Evolutionary conservation across 371 early-diverging fungal genomes (phyloP).

Genomic region (Saksenaea oblongispora): DNA sequence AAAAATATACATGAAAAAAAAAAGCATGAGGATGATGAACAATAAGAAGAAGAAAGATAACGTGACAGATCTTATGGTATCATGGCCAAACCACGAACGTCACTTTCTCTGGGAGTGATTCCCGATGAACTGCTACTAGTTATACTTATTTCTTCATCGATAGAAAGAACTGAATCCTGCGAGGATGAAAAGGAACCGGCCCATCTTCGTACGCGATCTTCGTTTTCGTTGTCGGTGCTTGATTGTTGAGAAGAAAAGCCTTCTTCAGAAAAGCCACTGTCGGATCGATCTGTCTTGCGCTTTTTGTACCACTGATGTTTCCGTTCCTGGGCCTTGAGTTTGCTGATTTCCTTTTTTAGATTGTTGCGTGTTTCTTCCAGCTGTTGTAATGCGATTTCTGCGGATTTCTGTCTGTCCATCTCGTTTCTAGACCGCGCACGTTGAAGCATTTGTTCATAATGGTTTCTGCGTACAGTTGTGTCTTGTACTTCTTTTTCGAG

Average conservation of each 20-base stretch:
- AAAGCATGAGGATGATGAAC: not conserved
- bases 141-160: constrained; percentile 3
- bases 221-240: constrained; percentile 11
- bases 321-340: constrained; percentile 59
- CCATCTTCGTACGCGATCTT: constrained; percentile 4
- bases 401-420: constrained; percentile 18
- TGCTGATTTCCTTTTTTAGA: constrained; percentile 45
- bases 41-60: not conserved
- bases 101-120: constrained; percentile 26
- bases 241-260: constrained; percentile 17
- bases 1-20: not conserved
- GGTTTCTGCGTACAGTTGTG: constrained; percentile 32
- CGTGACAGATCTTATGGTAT: not conserved
- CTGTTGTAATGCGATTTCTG: constrained; percentile 20
- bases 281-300: constrained; percentile 38
- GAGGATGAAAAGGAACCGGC: not conserved
- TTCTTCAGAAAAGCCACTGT: constrained; percentile 10
- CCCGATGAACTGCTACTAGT: constrained; percentile 5
- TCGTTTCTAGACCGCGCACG: constrained; percentile 8
- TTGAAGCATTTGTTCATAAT: constrained; percentile 24
- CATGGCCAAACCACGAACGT: constrained; percentile 17
- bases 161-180: not conserved
- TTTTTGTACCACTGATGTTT: constrained; percentile 69
- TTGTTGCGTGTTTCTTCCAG: constrained; percentile 14
- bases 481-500: constrained; percentile 42